Evolutionary conservation across 1,284 basidiomycete genomes (phyloP).

Genomic region (Trichosporon asahii): DNA sequence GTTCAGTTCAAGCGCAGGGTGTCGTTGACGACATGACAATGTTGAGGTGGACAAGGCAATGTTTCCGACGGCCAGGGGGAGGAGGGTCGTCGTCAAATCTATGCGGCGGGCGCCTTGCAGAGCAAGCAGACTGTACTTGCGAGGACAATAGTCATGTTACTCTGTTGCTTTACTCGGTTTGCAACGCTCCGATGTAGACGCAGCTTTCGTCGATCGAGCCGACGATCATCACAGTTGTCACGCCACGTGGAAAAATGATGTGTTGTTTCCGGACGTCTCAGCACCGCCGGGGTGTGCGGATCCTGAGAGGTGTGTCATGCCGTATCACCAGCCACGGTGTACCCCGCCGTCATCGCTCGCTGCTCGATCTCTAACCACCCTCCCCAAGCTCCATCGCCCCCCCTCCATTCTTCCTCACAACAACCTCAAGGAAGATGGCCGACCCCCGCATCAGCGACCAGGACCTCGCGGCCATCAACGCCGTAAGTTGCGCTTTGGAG

Average conservation of each 20-base stretch:
- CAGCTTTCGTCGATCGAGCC: not conserved
- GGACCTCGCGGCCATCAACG: slow-evolving; percentile 54
- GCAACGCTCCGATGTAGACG: too few relatives aligned
- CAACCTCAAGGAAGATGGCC: slow-evolving; percentile 12
- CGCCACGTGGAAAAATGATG: not conserved
- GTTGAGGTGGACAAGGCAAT: too few relatives aligned
- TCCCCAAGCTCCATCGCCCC: not conserved
- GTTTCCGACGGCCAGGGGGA: too few relatives aligned
- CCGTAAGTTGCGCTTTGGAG: slow-evolving; percentile 29
- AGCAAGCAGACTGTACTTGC: too few relatives aligned
- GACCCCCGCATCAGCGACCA: slow-evolving; percentile 52
- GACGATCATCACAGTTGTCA: not conserved
- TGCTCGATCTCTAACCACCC: not conserved
- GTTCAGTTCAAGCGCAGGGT: too few relatives aligned
- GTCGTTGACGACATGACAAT: too few relatives aligned
- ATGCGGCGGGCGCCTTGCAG: too few relatives aligned
- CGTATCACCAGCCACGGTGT: slow-evolving; percentile 4
- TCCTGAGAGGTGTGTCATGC: slow-evolving; percentile 10
- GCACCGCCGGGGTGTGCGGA: not conserved
- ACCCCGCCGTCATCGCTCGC: not conserved
- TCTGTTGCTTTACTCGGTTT: too few relatives aligned
- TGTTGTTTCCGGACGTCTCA: not conserved
- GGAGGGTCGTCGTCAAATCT: too few relatives aligned
- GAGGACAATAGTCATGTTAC: too few relatives aligned
- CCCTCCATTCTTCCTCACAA: not conserved